Conservation (phyloP, 2,329 filamentous ascomycete species). For the Rosellinia necatrix region DNA sequence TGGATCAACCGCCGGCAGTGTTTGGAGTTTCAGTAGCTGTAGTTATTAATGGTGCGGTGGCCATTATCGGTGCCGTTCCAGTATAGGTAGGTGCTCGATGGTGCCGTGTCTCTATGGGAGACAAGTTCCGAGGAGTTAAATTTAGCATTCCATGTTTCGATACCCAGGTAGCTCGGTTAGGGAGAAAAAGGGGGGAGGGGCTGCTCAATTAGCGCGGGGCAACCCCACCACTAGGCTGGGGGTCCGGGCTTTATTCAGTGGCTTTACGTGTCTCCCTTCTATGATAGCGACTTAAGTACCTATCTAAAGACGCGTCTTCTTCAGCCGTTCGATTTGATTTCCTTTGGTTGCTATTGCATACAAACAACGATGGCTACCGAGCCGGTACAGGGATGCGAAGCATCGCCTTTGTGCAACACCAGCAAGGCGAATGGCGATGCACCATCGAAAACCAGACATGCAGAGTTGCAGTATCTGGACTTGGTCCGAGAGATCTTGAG, state of each 20-base stretch:
- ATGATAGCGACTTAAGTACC: too few species aligned
- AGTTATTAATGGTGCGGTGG: too few species aligned
- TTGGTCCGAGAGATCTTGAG: slow-evolving; percentile 84
- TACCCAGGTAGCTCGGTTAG: background rate
- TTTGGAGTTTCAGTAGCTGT: background rate
- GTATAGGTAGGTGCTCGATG: too few species aligned
- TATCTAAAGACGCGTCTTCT: slow-evolving; percentile 15
- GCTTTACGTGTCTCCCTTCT: slow-evolving; percentile 25
- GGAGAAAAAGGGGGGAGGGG: too few species aligned
- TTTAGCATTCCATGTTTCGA: too few species aligned
- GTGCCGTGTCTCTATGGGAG: too few species aligned
- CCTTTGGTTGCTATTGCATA: background rate
- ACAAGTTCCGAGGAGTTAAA: too few species aligned
- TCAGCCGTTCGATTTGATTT: background rate
- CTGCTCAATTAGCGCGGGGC: slow-evolving; percentile 24
- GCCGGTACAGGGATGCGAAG: slow-evolving; percentile 5
- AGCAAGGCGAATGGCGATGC: slow-evolving; percentile 10
- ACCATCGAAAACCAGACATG: slow-evolving; percentile 55
- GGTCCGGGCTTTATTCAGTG: slow-evolving; percentile 6
- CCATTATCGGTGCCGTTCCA: too few species aligned
- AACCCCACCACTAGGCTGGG: background rate
- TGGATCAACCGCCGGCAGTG: too few species aligned
- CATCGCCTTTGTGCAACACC: background rate
- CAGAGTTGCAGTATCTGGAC: slow-evolving; percentile 93
- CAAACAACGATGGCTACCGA: slow-evolving; percentile 17